Evolutionary conservation across 2,329 filamentous ascomycete genomes (phyloP).

Genomic region (Botrytis hyacinthi): DNA sequence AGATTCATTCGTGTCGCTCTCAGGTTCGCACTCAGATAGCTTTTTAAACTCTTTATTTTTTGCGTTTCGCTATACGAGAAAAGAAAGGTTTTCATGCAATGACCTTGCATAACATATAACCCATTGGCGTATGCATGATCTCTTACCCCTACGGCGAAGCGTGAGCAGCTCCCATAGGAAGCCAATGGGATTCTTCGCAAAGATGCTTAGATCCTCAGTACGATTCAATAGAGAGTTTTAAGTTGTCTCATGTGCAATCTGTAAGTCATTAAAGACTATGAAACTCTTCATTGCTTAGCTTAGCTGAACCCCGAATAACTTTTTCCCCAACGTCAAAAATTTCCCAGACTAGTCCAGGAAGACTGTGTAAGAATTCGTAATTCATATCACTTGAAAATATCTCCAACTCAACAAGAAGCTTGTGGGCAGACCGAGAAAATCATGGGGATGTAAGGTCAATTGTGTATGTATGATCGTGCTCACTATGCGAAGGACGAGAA

Average conservation of each 20-base stretch:
- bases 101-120: no score
- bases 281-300: no score
- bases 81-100: no score
- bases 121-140: no score
- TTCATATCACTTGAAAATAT: background rate
- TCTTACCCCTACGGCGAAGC: no score
- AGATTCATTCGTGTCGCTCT: no score
- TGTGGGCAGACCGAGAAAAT: background rate
- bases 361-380: background rate
- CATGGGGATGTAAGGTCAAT: background rate
- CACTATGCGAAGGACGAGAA: background rate
- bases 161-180: background rate
- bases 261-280: rapidly evolving
- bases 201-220: background rate
- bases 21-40: no score
- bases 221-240: background rate
- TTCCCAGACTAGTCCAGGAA: background rate
- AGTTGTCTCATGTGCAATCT: background rate
- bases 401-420: background rate
- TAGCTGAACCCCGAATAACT: background rate
- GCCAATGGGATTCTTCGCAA: background rate
- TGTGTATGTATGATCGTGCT: background rate
- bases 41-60: no score
- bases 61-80: no score
- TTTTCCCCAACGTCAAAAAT: background rate